Evolutionary conservation across 129 eudicot species (phyloP).

Genomic region (Cynara cardunculus): DNA sequence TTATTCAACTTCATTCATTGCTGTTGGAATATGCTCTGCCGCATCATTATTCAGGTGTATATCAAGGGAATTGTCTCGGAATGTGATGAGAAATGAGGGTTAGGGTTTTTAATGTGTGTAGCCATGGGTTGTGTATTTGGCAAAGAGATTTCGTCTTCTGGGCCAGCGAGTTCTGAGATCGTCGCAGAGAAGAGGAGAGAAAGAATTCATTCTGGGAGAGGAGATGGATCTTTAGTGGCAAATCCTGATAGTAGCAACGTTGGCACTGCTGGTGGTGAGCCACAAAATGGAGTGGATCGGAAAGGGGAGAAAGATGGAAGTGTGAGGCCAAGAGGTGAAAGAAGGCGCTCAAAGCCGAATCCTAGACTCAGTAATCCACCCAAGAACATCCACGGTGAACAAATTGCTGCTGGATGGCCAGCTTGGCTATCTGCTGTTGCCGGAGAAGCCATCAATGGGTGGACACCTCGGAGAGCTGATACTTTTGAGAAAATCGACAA

Average conservation of each 20-base stretch:
- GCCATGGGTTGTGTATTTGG: slow-evolving; percentile 92
- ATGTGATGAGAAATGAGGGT: slow-evolving; percentile 57
- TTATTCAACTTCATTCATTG: slow-evolving; percentile 38
- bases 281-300: slow-evolving; percentile 46
- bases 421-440: slow-evolving; percentile 83
- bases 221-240: slow-evolving; percentile 37
- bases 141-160: slow-evolving; percentile 59
- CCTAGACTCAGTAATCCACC: slow-evolving; percentile 70
- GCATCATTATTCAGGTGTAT: slow-evolving; percentile 31
- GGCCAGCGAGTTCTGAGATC: slow-evolving; percentile 44
- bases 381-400: slow-evolving; percentile 73
- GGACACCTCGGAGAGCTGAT: slow-evolving; percentile 88
- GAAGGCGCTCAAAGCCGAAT: slow-evolving; percentile 60
- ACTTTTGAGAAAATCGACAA: slow-evolving; percentile 75
- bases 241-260: slow-evolving; percentile 19
- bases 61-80: slow-evolving; percentile 24
- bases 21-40: slow-evolving; percentile 17
- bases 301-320: slow-evolving; percentile 45
- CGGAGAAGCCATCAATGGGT: slow-evolving; percentile 83
- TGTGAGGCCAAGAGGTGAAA: slow-evolving; percentile 40
- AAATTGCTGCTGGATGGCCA: slow-evolving; percentile 96
- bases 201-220: slow-evolving; percentile 31
- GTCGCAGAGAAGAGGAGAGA: slow-evolving; percentile 37
- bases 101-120: slow-evolving; percentile 30
- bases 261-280: slow-evolving; percentile 27